Conservation (phyloP, 306 rosid species). For the Sicyos baderoa region DNA sequence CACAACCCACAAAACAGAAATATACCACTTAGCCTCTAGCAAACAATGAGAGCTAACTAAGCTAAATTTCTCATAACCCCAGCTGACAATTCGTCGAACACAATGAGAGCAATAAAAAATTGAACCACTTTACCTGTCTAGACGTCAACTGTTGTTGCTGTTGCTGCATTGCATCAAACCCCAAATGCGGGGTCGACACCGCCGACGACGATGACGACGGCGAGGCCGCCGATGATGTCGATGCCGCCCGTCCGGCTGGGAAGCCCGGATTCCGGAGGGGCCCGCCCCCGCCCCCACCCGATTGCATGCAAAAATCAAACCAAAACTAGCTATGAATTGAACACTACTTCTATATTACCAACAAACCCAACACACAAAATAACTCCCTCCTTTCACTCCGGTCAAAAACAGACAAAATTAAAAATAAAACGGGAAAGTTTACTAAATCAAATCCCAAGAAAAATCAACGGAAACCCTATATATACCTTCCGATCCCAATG, state of each 20-base stretch:
- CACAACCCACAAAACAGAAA: background rate
- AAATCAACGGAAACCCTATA: slow-evolving; percentile 33
- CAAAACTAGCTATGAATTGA: slow-evolving; percentile 28
- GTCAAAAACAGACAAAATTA: slow-evolving; percentile 11
- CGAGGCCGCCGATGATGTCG: slow-evolving; percentile 76
- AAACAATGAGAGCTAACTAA: background rate
- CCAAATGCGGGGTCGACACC: slow-evolving; percentile 68
- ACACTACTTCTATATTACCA: too few relatives aligned
- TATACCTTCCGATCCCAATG: slow-evolving; percentile 79
- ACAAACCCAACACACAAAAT: slow-evolving; percentile 25
- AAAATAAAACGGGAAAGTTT: slow-evolving; percentile 28
- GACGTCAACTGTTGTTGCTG: slow-evolving; percentile 53
- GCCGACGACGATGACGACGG: slow-evolving; percentile 88
- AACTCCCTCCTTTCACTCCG: slow-evolving; percentile 20
- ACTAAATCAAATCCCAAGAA: slow-evolving; percentile 40
- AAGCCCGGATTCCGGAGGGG: slow-evolving; percentile 74
- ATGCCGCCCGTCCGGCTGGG: slow-evolving; percentile 60
- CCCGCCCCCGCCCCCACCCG: slow-evolving; percentile 68
- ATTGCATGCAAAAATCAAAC: slow-evolving; percentile 60
- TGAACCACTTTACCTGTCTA: slow-evolving; percentile 66
- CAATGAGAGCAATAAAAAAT: background rate
- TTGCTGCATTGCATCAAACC: slow-evolving; percentile 68
- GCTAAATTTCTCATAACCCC: slow-evolving; percentile 1
- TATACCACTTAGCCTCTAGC: background rate
- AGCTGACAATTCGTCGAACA: background rate